Evolutionary conservation across 768 basidiomycete genomes (phyloP), one percentile per base, ranked within the genome.

Genomic region (Candolleomyces eurysporus): DNA sequence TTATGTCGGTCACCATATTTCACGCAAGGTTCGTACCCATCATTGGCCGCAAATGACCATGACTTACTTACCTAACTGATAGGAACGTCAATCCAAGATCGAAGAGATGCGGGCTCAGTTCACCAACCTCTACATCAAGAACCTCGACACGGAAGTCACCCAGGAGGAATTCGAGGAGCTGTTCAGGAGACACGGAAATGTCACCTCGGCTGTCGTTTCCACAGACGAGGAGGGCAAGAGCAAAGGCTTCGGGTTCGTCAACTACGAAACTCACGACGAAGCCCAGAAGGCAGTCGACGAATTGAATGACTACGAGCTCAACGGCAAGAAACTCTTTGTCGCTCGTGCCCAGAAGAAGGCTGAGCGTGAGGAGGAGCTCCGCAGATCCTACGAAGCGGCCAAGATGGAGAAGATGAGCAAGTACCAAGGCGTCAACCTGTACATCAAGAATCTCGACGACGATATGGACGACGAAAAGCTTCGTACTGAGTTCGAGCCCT

Each of bases 371-470:
- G 94, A 98, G 68, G 96, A 98, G 78, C 78, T 99, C 55, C 90
- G 94, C 73, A 85, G 84, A 74, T 90, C 89, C 2, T 97, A 98
- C 75, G 96, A 99, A 79, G 88, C 90, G 71, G 92, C 94, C 55
- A 94, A 95, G 80, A 85, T 94, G 86, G 97, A 99, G 85, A 95
- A 96, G 77, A 76, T 96, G 70, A 91, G 89, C 88, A 99, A 99
- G 79, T 97, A 94, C 70, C 95, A 97, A 68, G 97, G 97, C 60
- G 96, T 98, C 75, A 99, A 99, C 81, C 83, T 99, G 60, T 99
- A 98, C 82, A 89, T 98, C 87, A 99, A 98, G 86, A 99, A 99
- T 80, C 79, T 99, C 75, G 96, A 98, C 76, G 96, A 98, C 74
- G 96, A 97, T 68, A 84, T 97, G 60, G 94, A 98, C 71, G 97